Conservation (phyloP, 78 protist species). For the Salpingoeca rosetta region DNA sequence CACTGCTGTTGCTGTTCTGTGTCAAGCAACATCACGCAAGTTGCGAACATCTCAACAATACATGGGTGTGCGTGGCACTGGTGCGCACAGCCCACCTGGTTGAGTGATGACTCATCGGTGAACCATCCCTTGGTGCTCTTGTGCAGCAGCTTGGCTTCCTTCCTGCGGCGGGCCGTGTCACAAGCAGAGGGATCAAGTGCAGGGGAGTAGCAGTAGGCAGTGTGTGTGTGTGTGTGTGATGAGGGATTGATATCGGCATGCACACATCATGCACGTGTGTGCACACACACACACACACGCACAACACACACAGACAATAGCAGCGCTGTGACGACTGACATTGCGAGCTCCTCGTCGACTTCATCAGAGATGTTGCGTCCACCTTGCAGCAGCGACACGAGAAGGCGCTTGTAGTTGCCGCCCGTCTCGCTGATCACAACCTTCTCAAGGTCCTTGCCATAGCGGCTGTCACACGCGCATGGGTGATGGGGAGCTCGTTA, state of each 20-base stretch:
- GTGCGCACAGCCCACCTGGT: no score
- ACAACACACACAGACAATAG: background rate
- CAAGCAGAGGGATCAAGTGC: background rate
- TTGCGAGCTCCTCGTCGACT: background rate
- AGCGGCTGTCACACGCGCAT: background rate
- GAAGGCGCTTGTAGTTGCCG: background rate
- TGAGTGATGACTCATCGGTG: background rate
- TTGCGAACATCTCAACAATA: no score
- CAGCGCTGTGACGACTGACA: background rate
- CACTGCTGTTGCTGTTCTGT: no score
- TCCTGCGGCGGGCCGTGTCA: background rate
- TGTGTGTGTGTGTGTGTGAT: background rate
- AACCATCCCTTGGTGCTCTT: background rate
- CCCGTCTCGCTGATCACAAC: background rate
- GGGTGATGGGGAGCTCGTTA: no score
- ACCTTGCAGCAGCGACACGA: background rate
- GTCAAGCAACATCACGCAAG: no score
- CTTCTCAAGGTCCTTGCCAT: background rate
- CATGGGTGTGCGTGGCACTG: no score
- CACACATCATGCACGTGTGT: background rate
- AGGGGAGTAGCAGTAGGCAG: background rate
- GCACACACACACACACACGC: background rate
- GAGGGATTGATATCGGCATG: no score
- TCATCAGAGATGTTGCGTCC: background rate
- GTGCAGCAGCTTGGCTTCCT: background rate